Base-by-base conservation (phyloP, 768 basidiomycete species). In the Termitomyces sp. region DNA sequence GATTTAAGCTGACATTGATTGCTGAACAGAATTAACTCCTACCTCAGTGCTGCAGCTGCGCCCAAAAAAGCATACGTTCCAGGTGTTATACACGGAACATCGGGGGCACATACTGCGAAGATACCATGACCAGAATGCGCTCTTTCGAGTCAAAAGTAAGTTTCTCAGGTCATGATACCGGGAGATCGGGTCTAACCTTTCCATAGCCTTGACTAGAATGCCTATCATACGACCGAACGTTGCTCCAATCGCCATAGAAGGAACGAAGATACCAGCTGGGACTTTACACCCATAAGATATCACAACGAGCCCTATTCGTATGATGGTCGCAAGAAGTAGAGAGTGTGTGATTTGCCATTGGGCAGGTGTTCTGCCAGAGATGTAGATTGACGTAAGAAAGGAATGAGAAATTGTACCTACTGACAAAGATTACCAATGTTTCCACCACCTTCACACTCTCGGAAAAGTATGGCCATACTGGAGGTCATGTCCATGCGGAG, bases 31-130 rank as follows among this genome's bases (percentile, higher is more conserved):
- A 2, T 31, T 9, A 26, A 37, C 16, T 36, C 51, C 24, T 52
- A 93, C 92, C 91, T 94, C 42, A 99, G 75, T 14, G 94, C 91
- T 6, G 97, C 97, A 4, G 97, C 97, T 1, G 97, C 97, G 6
- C 97, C 97, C 13, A 99, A 79, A 66, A 98, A 93, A 1, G 97
- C 97, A 71, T 99, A 98, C 9, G 96, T 98, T 20, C 97, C 97
- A 0, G 97, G 96, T 0, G 97, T 98, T 65, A 99, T 98, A 63
- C 97, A 99, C 1, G 95, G 96, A 16, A 89, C 82, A 68, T 98
- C 90, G 18, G 94, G 95, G 22, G 84, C 82, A 68, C 97, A 99
- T 43, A 88, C 85, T 1, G 90, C 86, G 68, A 98, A 98, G 55
- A 93, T 90, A 2, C 93, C 90, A 34, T 89, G 90, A 20, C 84